Evolutionary conservation across 2,329 filamentous ascomycete genomes (phyloP).

Genomic region (Xylariaceae sp.): DNA sequence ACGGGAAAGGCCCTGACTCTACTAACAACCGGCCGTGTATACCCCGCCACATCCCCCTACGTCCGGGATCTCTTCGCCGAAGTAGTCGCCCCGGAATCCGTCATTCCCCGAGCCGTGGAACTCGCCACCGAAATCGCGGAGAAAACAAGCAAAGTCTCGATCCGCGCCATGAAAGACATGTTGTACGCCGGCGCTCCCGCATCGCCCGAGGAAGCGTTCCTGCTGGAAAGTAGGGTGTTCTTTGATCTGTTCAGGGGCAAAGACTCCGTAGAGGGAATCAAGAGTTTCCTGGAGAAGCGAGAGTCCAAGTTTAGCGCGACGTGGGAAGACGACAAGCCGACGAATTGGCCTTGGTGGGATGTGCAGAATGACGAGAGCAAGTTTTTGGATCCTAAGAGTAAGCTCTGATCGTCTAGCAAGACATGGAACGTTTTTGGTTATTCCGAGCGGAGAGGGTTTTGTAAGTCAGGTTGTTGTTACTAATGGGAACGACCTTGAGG

Average conservation of each 20-base stretch:
- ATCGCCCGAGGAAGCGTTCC: constrained; percentile 66
- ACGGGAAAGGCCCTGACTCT: constrained; percentile 61
- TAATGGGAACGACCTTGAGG: too few relatives aligned
- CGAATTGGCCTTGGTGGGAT: constrained; percentile 67
- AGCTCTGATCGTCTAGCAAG: constrained; percentile 2
- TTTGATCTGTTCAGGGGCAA: constrained; percentile 55
- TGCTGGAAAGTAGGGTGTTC: constrained; percentile 66
- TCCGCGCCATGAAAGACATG: constrained; percentile 67
- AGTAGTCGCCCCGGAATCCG: constrained; percentile 56
- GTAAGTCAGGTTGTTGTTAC: too few relatives aligned
- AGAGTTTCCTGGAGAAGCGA: constrained; percentile 69
- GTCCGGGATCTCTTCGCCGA: constrained; percentile 65
- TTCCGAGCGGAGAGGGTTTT: too few relatives aligned
- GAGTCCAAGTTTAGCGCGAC: constrained; percentile 59
- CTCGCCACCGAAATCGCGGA: constrained; percentile 64
- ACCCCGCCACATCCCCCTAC: constrained; percentile 48
- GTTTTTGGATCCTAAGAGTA: constrained; percentile 5
- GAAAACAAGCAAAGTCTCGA: constrained; percentile 64
- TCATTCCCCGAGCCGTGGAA: constrained; percentile 63
- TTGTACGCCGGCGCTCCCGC: constrained; percentile 41
- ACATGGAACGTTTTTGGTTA: too few relatives aligned
- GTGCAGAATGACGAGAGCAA: constrained; percentile 39
- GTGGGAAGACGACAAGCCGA: constrained; percentile 58
- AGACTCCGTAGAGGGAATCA: constrained; percentile 66
- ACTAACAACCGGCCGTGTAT: constrained; percentile 64